A percentile compares a stretch with the other conserved stretches of the same genome.
These are phyloP conservation scores for Trametes maxima DNA, from an alignment of 768 basidiomycete genomes.

Conservation along the genomic window DNA sequence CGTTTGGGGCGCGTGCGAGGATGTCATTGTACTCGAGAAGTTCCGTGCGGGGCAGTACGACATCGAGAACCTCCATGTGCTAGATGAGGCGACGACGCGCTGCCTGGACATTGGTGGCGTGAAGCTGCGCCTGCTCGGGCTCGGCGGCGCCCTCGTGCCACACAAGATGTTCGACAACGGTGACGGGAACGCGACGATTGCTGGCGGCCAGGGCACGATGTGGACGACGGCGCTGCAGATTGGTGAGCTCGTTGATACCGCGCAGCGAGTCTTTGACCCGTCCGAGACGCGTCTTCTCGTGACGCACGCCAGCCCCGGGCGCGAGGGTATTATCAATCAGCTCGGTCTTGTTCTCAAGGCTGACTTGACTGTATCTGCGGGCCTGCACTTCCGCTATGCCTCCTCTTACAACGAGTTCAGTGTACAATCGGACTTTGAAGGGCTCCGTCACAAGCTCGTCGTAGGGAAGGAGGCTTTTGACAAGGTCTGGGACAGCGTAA, in stretches of 20 bases:
- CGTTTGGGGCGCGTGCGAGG: slow-evolving; percentile 97
- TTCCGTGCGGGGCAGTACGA: slow-evolving; percentile 81
- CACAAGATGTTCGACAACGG: slow-evolving; percentile 97
- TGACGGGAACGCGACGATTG: slow-evolving; percentile 94
- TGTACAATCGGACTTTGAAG: slow-evolving; percentile 86
- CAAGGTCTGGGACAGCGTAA: slow-evolving; percentile 95
- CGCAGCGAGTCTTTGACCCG: slow-evolving; percentile 89
- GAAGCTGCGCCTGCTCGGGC: slow-evolving; percentile 90
- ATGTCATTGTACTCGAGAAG: slow-evolving; percentile 90
- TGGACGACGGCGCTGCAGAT: slow-evolving; percentile 98
- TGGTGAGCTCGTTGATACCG: slow-evolving; percentile 96
- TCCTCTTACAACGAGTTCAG: slow-evolving; percentile 97
- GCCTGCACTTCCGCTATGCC: slow-evolving; percentile 97
- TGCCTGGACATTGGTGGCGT: slow-evolving; percentile 91
- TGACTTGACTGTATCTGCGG: slow-evolving; percentile 91
- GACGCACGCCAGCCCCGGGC: slow-evolving; percentile 89
- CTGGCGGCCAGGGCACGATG: slow-evolving; percentile 97
- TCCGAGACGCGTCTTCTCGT: slow-evolving; percentile 93
- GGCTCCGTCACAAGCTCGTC: slow-evolving; percentile 78
- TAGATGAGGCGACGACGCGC: slow-evolving; percentile 96
- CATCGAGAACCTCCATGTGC: slow-evolving; percentile 87
- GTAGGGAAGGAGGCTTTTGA: slow-evolving; percentile 82
- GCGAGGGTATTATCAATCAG: slow-evolving; percentile 91
- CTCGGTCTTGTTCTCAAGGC: slow-evolving; percentile 90
- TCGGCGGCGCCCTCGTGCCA: slow-evolving; percentile 92